Percentiles rank a stretch among this genome's conserved stretches.
phyloP scores from a whole-genome alignment of 108 stramenopile species.

The Nitzschia putrida region DNA sequence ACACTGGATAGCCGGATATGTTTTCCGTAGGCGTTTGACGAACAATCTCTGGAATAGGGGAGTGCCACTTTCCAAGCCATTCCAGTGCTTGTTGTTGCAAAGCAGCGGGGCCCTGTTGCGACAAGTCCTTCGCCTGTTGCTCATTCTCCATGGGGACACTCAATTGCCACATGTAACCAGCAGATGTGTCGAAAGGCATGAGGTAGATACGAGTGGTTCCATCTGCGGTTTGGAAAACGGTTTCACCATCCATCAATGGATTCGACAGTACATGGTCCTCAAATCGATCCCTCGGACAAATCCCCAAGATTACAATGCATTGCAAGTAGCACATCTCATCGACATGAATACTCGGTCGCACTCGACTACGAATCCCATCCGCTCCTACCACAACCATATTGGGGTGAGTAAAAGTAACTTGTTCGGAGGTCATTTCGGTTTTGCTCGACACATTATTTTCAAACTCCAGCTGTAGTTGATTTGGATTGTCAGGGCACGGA shows the following conservation, averaged over 20 bases:
- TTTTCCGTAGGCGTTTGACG: slow-evolving; percentile 48
- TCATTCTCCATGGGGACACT: slow-evolving; percentile 72
- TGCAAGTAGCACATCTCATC: slow-evolving; percentile 68
- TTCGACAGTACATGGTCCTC: not conserved
- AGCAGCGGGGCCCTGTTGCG: slow-evolving; percentile 43
- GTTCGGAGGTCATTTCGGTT: slow-evolving; percentile 43
- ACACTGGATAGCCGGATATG: slow-evolving; percentile 86
- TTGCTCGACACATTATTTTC: slow-evolving; percentile 13
- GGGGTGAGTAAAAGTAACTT: not conserved
- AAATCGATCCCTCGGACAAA: slow-evolving; percentile 41
- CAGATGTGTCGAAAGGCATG: slow-evolving; percentile 66
- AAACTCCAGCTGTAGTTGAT: slow-evolving; percentile 1
- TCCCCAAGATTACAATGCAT: slow-evolving; percentile 82
- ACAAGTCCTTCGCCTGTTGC: slow-evolving; percentile 49
- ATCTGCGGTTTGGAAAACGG: slow-evolving; percentile 88
- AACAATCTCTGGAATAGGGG: slow-evolving; percentile 65
- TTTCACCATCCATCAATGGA: slow-evolving; percentile 61
- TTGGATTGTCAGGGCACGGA: slow-evolving; percentile 1
- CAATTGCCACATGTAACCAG: slow-evolving; percentile 87
- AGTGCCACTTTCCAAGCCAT: slow-evolving; percentile 67
- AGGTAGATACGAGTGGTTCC: slow-evolving; percentile 78
- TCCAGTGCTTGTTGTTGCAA: slow-evolving; percentile 64
- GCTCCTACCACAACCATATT: slow-evolving; percentile 76
- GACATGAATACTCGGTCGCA: slow-evolving; percentile 54
- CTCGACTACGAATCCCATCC: slow-evolving; percentile 86